Evolutionary conservation across 2,329 filamentous ascomycete genomes (phyloP).

Genomic region (Epichloe hybrida): DNA sequence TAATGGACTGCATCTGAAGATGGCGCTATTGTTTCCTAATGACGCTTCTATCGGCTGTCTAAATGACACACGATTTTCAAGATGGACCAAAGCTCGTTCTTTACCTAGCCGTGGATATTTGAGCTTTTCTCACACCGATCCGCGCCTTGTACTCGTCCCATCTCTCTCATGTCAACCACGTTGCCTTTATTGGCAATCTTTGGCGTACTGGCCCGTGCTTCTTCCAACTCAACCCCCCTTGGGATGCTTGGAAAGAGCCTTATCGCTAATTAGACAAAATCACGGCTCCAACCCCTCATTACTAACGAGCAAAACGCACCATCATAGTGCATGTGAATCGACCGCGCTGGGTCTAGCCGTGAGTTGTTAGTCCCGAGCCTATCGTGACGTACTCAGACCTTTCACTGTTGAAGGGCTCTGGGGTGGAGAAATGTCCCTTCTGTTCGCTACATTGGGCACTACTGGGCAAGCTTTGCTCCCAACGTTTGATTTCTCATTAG

Average conservation of each 20-base stretch:
- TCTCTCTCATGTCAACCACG: too few species aligned
- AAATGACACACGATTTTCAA: not conserved
- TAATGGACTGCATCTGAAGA: not conserved
- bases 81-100: not conserved
- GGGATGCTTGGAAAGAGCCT: too few species aligned
- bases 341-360: not conserved
- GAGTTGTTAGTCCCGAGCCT: constrained; percentile 4
- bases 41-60: not conserved
- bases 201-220: too few species aligned
- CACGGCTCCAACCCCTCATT: too few species aligned
- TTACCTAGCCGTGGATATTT: not conserved
- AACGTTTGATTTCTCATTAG: not conserved
- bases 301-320: too few species aligned
- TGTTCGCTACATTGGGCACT: not conserved
- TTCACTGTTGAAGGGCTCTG: not conserved
- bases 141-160: too few species aligned
- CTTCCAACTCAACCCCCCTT: too few species aligned
- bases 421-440: not conserved
- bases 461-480: not conserved
- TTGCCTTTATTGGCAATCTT: too few species aligned
- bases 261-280: too few species aligned
- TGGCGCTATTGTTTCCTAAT: not conserved
- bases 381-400: constrained; percentile 9
- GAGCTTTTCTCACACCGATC: not conserved
- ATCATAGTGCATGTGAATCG: not conserved